A percentile compares a stretch with the other conserved stretches of the same genome.
Evolutionary conservation across 805 yeast genomes (phyloP).

Genomic region (Candida glaebosa): DNA sequence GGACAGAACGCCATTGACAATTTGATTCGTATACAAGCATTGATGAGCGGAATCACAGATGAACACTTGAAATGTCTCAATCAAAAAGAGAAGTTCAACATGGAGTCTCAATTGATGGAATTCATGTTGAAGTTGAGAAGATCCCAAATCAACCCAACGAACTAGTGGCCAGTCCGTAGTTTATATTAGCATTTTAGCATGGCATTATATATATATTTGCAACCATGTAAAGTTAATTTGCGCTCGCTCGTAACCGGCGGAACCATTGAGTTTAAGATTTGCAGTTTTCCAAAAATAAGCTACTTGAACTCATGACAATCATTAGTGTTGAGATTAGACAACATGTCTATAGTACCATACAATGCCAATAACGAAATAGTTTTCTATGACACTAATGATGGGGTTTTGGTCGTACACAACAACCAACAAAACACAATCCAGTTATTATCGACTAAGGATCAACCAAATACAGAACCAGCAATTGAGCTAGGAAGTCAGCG

Average conservation of each 20-base stretch:
- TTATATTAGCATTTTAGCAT: slow-evolving; percentile 1
- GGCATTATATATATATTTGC: neutral
- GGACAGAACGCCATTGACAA: too few relatives aligned
- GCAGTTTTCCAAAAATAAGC: neutral
- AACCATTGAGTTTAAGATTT: neutral
- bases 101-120: slow-evolving; percentile 32
- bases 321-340: neutral
- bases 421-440: slow-evolving; percentile 27
- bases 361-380: slow-evolving; percentile 26
- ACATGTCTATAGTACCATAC: slow-evolving; percentile 39
- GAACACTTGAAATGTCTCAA: slow-evolving; percentile 12
- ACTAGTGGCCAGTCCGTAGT: neutral
- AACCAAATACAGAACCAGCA: neutral
- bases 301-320: neutral
- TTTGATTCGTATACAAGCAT: neutral
- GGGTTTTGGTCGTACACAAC: slow-evolving; percentile 33
- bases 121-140: slow-evolving; percentile 32
- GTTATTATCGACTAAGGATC: slow-evolving; percentile 16
- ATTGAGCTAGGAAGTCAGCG: neutral
- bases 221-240: neutral
- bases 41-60: slow-evolving; percentile 5
- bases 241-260: neutral
- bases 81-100: slow-evolving; percentile 16
- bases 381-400: slow-evolving; percentile 33
- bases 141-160: neutral